These are phyloP conservation scores for Colletotrichum camelliae DNA, from an alignment of 2,329 filamentous ascomycete genomes.

Conservation along the genomic window DNA sequence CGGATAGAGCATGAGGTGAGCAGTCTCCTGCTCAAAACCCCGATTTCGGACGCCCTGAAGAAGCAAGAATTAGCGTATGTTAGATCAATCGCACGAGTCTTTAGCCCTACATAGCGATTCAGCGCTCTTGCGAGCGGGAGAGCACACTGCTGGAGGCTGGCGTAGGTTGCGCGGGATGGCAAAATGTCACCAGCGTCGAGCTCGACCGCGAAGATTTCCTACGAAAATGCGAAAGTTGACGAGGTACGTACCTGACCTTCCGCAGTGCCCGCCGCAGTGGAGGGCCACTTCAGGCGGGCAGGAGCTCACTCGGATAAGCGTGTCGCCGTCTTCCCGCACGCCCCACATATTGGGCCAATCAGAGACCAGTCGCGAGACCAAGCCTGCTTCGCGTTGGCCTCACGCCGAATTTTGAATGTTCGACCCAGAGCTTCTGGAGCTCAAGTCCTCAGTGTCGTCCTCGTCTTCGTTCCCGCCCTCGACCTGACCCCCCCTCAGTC, in stretches of 20 bases:
- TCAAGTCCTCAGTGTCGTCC: not conserved
- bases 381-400: constrained; percentile 16
- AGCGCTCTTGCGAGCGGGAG: not conserved
- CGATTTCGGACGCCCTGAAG: constrained; percentile 21
- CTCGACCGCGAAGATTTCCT: not conserved
- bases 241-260: not conserved
- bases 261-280: not conserved
- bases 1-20: constrained; percentile 14
- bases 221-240: not conserved
- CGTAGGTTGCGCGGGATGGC: not conserved
- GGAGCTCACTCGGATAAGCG: constrained; percentile 12
- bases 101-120: not conserved
- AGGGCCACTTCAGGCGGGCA: not conserved
- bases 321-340: not conserved
- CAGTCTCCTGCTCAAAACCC: constrained; percentile 15
- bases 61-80: not conserved
- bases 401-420: constrained; percentile 20
- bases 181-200: not conserved
- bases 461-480: not conserved
- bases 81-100: not conserved
- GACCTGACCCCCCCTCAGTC: not conserved
- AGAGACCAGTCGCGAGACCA: constrained; percentile 19
- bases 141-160: not conserved
- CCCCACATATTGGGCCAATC: not conserved
- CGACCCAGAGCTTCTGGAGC: not conserved